Percentiles rank a stretch among this genome's conserved stretches.
Conservation (phyloP, 331 rosid genomes). For the Acacia concinna region DNA sequence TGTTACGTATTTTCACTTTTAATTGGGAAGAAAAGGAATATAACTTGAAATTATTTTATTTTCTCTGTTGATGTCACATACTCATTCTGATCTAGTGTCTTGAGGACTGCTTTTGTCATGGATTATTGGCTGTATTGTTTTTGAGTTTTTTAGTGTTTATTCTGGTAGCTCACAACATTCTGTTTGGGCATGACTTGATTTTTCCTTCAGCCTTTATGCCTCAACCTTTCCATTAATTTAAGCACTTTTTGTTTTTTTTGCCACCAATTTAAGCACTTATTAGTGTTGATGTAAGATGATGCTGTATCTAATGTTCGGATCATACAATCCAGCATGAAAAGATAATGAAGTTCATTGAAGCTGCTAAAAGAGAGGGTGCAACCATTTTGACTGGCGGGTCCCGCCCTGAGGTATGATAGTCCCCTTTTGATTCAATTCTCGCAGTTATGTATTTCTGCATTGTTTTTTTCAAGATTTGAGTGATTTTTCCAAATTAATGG, state of each 20-base stretch:
- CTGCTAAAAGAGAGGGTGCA: constrained; percentile 93
- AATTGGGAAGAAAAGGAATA: neutral
- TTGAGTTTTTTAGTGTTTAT: neutral
- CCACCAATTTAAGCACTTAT: constrained; percentile 5
- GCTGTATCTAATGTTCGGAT: constrained; percentile 37
- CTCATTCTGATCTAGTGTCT: neutral
- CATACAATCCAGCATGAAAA: constrained; percentile 74
- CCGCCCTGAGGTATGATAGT: constrained; percentile 79
- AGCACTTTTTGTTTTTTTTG: too few relatives aligned
- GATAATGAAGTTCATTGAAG: constrained; percentile 69
- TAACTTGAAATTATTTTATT: neutral
- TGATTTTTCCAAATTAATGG: constrained; percentile 29
- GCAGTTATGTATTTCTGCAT: neutral
- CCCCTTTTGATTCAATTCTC: constrained; percentile 19
- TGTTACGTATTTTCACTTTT: neutral
- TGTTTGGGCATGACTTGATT: constrained; percentile 21
- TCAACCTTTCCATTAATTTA: constrained; percentile 6
- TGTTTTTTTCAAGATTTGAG: neutral
- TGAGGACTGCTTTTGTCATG: neutral
- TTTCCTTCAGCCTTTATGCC: constrained; percentile 22
- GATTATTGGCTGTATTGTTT: neutral
- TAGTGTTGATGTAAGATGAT: constrained; percentile 12
- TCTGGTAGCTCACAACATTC: neutral
- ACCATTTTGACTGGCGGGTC: constrained; percentile 78
- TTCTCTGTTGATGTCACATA: neutral